phyloP scores from a whole-genome alignment of 306 rosid species.

The cucumber (Cucumis sativus) region Cucumber_9930_V3 NC_026658.2:4091001-4091500 shows the following conservation, averaged over 20 bases:
- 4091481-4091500: background rate
- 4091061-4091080: background rate
- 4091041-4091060: background rate
- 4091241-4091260: conserved; percentile 4
- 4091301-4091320: conserved; percentile 2
- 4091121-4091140: background rate
- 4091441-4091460: background rate
- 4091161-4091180: background rate
- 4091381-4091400: background rate
- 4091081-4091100: background rate
- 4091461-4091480: background rate
- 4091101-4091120: background rate
- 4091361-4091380: background rate
- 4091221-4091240: conserved; percentile 6
- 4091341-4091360: conserved; percentile 2
- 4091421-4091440: background rate
- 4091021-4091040: background rate
- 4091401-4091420: conserved; percentile 2
- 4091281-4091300: background rate
- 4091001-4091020: too few relatives aligned
- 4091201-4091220: conserved; percentile 9
- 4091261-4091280: background rate
- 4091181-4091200: background rate
- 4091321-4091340: background rate
- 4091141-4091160: background rate